Base-by-base conservation (phyloP, 768 basidiomycete genomes). In the Pulveroboletus sp. region DNA sequence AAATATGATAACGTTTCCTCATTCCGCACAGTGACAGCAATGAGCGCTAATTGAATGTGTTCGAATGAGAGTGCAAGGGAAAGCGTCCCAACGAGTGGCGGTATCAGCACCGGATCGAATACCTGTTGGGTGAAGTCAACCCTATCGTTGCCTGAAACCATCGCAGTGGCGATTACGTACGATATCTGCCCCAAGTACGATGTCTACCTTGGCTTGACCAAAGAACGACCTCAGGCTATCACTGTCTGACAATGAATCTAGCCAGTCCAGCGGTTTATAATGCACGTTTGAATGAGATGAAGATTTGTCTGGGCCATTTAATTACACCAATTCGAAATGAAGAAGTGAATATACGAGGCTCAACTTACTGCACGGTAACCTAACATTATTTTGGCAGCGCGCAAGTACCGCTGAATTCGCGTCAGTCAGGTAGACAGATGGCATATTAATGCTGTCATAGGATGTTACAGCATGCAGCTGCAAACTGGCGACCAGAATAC, bases 141-240 rank as follows among this genome's bases (percentile, higher is more conserved):
- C 45, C 31, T 13, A 6, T 36, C 35, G 32, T 41, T 38, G 37
- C 24, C 12, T 5, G 27, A 29, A 14, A 43, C 20, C 3, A 43
- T 34, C n/a, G 27, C 3, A 17, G 27, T 38, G 29, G n/a, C 14
- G 32, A 27, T 37, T 33, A 57, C 74, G 37, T 50, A 78, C 79
- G 40, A 90, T 72, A 60, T 92, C 89, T 35, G 89, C 83, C 8
- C 89, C 88, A 1, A 92, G 58, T 32, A 91, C 70, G 8, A 90
- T 45, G 41, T 87, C 81, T 2, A 78, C 71, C 6, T 72, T 61
- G 17, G 74, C 69, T 19, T 75, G 67, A 20, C 62, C 48, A 5
- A 90, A 55, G 10, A 70, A 51, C 13, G 46, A 47, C 14, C 39
- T 35, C 40, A 52, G 42, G 9, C 49, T 42, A 20, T 63, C 56